Conservation (phyloP, 768 basidiomycete genomes). For the Termitomyces bulborhizus region DNA sequence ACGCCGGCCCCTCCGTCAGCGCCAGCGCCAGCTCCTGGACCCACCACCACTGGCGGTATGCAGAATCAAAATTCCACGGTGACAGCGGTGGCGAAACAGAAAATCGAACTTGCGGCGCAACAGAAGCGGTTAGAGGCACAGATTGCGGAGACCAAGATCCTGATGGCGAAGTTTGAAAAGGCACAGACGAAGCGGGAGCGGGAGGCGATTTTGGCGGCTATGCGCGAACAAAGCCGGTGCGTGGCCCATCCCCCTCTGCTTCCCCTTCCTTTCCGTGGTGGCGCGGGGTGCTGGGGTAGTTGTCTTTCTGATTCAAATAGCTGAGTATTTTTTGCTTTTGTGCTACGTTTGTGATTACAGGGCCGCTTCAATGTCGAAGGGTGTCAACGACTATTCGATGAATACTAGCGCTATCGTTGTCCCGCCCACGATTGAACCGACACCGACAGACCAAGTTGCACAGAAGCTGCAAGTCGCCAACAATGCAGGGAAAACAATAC, state of each 20-base stretch:
- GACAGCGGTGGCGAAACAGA: background rate
- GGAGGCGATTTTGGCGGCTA: constrained; percentile 34
- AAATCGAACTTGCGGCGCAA: constrained; percentile 37
- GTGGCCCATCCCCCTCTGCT: constrained; percentile 20
- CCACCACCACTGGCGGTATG: too few species aligned
- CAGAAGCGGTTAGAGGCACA: constrained; percentile 43
- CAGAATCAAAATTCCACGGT: background rate
- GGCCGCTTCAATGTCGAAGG: constrained; percentile 24
- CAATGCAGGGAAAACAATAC: background rate
- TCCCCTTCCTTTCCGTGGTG: background rate
- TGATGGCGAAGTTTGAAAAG: constrained; percentile 40
- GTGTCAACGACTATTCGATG: constrained; percentile 16
- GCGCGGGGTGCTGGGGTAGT: constrained; percentile 7
- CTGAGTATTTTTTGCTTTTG: constrained; percentile 17
- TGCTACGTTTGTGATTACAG: constrained; percentile 21
- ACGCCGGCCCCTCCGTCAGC: background rate
- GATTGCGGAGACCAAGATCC: constrained; percentile 44
- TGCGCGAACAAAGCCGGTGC: constrained; percentile 51
- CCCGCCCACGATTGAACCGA: background rate
- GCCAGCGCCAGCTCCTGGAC: background rate
- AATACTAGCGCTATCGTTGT: background rate
- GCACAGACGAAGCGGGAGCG: constrained; percentile 48
- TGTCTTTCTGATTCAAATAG: constrained; percentile 3
- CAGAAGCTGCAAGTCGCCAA: background rate
- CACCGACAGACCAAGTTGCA: background rate